A percentile compares a stretch with the other conserved stretches of the same genome.
phyloP scores from a whole-genome alignment of 148 eudicot species.

The Fagopyrum esculentum region DNA sequence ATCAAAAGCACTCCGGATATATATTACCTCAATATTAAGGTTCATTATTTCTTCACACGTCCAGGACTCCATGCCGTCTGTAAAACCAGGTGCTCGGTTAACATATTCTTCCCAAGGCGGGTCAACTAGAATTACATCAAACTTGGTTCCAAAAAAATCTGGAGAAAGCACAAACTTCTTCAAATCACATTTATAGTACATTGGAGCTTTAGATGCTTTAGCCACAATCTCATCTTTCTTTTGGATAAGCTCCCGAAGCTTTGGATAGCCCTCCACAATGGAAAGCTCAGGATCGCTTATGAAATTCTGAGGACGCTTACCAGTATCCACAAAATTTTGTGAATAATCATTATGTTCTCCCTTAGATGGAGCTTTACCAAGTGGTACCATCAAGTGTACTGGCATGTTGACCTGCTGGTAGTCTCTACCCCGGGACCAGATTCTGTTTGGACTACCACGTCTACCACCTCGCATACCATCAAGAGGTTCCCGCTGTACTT shows the following conservation, averaged over 20 bases:
- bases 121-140: conserved; percentile 95
- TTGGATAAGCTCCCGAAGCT: conserved; percentile 94
- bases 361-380: conserved; percentile 93
- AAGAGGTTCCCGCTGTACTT: conserved; percentile 77
- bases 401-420: conserved; percentile 52
- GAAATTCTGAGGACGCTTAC: conserved; percentile 91
- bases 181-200: conserved; percentile 83
- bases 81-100: conserved; percentile 95
- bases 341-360: conserved; percentile 99
- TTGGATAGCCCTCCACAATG: conserved; percentile 92
- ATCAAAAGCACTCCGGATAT: neutral
- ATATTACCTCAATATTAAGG: conserved; percentile 85
- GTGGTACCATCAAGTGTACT: conserved; percentile 54
- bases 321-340: conserved; percentile 96
- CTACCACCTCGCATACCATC: conserved; percentile 52
- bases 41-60: conserved; percentile 90
- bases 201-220: conserved; percentile 69
- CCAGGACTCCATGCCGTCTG: conserved; percentile 91
- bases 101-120: conserved; percentile 99
- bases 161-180: conserved; percentile 69
- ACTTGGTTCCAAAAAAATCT: conserved; percentile 86
- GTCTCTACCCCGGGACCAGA: conserved; percentile 66
- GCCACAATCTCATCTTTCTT: conserved; percentile 95
- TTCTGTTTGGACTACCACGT: conserved; percentile 65
- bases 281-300: conserved; percentile 87